Base-by-base conservation (phyloP, 2,329 filamentous ascomycete species). In the Xylaria sp. region DNA sequence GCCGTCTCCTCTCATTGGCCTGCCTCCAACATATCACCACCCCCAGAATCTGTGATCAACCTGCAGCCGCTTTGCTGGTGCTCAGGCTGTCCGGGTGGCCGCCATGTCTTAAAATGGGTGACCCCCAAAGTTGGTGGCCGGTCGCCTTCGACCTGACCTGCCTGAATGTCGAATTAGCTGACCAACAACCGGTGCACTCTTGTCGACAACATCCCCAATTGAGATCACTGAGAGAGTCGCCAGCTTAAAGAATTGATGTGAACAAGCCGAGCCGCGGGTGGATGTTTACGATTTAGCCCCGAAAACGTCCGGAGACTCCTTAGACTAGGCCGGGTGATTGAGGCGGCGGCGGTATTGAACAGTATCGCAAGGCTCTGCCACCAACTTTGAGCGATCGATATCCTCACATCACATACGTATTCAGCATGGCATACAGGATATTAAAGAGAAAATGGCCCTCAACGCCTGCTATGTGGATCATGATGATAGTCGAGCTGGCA, bases 401-500 rank as follows among this genome's bases (percentile, higher is more conserved):
- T 37, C 31, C 19, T 37, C 15, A 10, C 21, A 40, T 8, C 37
- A 38, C 21, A 35, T 33, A 43, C 37, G 44, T 43, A 37, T 54
- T 40, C 64, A 68, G 53, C 46, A 80, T 80, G 78, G 71, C 68
- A 47, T 87, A 87, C 73, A 79, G 76, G 76, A 81, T 89, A 67
- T 74, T 91, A 29, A 85, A 82, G 64, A 84, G 85, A 67, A 78
- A 79, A 75, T 87, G 84, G 85, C 85, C 75, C 76, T 82, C 77
- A 77, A 84, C 75, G 75, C 82, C 74, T 76, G 85, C 74, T 71
- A 87, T 83, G 80, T 88, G 78, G 82, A 85, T 76, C 72, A 79
- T 91, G 66, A 85, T 93, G 79, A 71, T 85, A 51, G 71, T 87
- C 53, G 91, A 94, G 77, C 82, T 93, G 54, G 76, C 79, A 37